A percentile compares a stretch with the other conserved stretches of the same genome.
phyloP scores from a whole-genome alignment of 78 protist genomes.

The Capsaspora owczarzaki region DNA sequence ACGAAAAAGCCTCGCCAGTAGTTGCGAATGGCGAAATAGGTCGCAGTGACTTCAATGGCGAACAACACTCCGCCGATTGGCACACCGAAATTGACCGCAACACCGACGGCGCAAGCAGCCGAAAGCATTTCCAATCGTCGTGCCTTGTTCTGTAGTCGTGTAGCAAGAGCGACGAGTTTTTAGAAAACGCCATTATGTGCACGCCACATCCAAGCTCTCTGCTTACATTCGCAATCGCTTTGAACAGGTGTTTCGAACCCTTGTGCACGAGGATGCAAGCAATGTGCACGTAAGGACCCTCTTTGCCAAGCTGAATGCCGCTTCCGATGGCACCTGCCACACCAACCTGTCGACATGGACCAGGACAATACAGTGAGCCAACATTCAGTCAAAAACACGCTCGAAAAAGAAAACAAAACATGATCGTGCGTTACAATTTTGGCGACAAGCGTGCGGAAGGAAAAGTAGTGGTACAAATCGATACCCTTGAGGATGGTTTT shows the following conservation, averaged over 20 bases:
- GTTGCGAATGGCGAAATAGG: slow-evolving; percentile 53
- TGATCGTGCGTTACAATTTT: not conserved
- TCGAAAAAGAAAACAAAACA: not conserved
- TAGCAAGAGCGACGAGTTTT: slow-evolving; percentile 17
- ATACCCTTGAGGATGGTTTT: slow-evolving; percentile 69
- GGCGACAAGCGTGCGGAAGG: not conserved
- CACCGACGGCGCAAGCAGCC: slow-evolving; percentile 74
- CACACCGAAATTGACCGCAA: slow-evolving; percentile 78
- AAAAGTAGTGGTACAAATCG: slow-evolving; percentile 17
- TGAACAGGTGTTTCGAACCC: not conserved
- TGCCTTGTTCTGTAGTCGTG: slow-evolving; percentile 25
- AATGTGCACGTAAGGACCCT: slow-evolving; percentile 85
- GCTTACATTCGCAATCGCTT: too few species aligned
- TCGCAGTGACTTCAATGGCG: slow-evolving; percentile 71
- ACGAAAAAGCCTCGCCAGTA: slow-evolving; percentile 52
- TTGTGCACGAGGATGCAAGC: slow-evolving; percentile 29
- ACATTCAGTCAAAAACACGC: not conserved
- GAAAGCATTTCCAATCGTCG: slow-evolving; percentile 38
- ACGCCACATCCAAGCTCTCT: not conserved
- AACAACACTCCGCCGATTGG: slow-evolving; percentile 88
- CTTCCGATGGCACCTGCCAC: slow-evolving; percentile 13
- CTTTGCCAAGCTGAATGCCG: slow-evolving; percentile 79
- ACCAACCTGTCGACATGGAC: not conserved
- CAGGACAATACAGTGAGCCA: not conserved
- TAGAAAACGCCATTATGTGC: not conserved